Conservation (phyloP, 2,329 filamentous ascomycete species). For the Sarocladium kiliense region DNA sequence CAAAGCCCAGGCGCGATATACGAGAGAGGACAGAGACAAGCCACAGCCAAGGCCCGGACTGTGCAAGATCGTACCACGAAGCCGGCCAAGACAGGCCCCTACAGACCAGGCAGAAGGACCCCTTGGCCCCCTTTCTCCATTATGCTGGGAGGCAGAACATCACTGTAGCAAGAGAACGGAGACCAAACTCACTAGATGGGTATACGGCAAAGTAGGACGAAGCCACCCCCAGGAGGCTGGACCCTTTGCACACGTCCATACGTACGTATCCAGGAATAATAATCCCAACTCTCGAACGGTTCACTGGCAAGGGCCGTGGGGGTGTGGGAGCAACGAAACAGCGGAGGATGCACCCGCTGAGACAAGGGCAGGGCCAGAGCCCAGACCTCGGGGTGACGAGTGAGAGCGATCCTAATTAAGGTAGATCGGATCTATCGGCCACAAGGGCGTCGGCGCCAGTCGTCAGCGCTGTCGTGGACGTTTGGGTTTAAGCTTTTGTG, state of each 20-base stretch:
- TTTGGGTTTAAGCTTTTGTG: constrained; percentile 10
- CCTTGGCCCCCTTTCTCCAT: not conserved
- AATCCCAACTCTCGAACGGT: not conserved
- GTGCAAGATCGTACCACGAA: constrained; percentile 8
- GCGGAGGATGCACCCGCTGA: constrained; percentile 7
- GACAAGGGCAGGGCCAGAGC: constrained; percentile 4
- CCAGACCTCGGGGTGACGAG: constrained; percentile 7
- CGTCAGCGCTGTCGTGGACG: constrained; percentile 8
- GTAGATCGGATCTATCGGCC: constrained; percentile 10
- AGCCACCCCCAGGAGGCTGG: not conserved
- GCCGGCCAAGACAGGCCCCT: constrained; percentile 1
- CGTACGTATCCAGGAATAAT: not conserved
- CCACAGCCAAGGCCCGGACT: constrained; percentile 5
- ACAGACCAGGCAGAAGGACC: not conserved
- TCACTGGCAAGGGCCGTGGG: not conserved
- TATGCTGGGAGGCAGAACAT: not conserved
- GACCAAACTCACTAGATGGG: not conserved
- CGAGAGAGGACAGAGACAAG: constrained; percentile 1
- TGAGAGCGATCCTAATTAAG: constrained; percentile 9
- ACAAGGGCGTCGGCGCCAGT: constrained; percentile 5
- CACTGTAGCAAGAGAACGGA: not conserved
- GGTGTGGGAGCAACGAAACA: constrained; percentile 1
- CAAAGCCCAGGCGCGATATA: not conserved
- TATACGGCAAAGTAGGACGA: not conserved
- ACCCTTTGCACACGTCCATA: not conserved